Evolutionary conservation across 1,139 yeast genomes (phyloP).

Genomic region (Hyphopichia fennica): DNA sequence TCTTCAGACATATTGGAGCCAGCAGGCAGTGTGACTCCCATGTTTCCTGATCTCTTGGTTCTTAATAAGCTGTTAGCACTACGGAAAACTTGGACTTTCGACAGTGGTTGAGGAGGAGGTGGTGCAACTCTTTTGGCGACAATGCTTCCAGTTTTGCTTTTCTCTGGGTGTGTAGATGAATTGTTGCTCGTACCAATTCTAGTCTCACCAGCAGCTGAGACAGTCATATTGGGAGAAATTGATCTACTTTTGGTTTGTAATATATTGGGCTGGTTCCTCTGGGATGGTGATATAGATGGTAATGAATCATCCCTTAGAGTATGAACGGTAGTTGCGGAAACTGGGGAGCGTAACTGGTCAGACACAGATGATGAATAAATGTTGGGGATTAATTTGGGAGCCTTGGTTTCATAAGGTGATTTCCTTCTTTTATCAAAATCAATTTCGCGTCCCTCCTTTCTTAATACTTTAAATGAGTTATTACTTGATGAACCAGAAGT

Average conservation of each 20-base stretch:
- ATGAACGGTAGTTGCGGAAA: conserved; percentile 38
- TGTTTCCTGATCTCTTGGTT: conserved; percentile 1
- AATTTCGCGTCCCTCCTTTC: conserved; percentile 68
- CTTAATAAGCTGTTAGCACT: conserved; percentile 3
- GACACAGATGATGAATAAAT: conserved; percentile 44
- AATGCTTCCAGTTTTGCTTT: conserved; percentile 25
- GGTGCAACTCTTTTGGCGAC: conserved; percentile 75
- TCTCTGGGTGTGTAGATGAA: conserved; percentile 9
- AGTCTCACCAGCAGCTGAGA: neutral
- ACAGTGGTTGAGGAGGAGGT: conserved; percentile 52
- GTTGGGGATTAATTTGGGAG: conserved; percentile 45
- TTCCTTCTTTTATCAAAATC: conserved; percentile 80
- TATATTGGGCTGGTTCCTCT: neutral
- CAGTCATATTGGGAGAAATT: conserved; percentile 1
- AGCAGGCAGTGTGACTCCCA: conserved; percentile 6
- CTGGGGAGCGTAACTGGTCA: conserved; percentile 34
- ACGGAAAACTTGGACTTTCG: conserved; percentile 5
- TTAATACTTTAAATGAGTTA: conserved; percentile 62
- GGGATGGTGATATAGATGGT: neutral
- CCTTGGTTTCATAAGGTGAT: conserved; percentile 62
- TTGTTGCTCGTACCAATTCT: neutral
- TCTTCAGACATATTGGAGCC: conserved; percentile 15
- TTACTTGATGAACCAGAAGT: conserved; percentile 1
- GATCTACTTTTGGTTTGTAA: neutral
- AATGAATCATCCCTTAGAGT: conserved; percentile 28